Base-by-base conservation (phyloP, 2,329 filamentous ascomycete species). In the Colletotrichum kahawae region DNA sequence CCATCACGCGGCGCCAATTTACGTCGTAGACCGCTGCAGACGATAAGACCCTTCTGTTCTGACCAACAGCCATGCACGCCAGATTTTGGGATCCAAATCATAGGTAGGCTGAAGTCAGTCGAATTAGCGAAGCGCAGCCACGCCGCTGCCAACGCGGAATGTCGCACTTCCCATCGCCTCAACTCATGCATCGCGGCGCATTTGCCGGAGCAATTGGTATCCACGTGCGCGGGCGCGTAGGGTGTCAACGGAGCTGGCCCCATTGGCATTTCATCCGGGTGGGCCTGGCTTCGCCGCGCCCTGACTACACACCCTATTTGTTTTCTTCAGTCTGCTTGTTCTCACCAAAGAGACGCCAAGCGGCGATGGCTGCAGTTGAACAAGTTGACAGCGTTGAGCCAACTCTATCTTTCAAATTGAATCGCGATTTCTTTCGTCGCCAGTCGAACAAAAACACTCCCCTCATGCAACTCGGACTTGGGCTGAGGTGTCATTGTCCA, bases 191-290 rank as follows among this genome's bases (percentile, higher is more conserved):
- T 24, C 33, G 27, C 48, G 43, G 57, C 56, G 63, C 48, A 51
- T 67, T 72, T 51, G 21, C 69, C 63, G 64, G 63, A 64, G 43
- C 57, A 27, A 57, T 12, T 64, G 21, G 43, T 68, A 57, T 48
- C 69, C 72, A 72, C 69, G 69, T 75, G 56, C 56, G 63, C 56
- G 33, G 63, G 48, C 34, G 70, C 62, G 54, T 74, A 68, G 60
- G 54, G 60, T 33, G 27, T 59, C 38, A 24, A 24, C 54, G 60
- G 54, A 66, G 54, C 60, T 66, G 51, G 18, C 36, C 29, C 62
- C 62, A 48, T 71, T 65, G 33, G 62, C 62, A 74, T 33, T 74
- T 67, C 71, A 67, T 31, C 71, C 62, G 68, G 62, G 71, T 74
- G 71, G 71, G 43, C n/a, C 62, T 48, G 62, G 18, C 51, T 31